These are phyloP conservation scores for Priceomyces carsonii DNA, from an alignment of 805 yeast species.

Conservation along the genomic window DNA sequence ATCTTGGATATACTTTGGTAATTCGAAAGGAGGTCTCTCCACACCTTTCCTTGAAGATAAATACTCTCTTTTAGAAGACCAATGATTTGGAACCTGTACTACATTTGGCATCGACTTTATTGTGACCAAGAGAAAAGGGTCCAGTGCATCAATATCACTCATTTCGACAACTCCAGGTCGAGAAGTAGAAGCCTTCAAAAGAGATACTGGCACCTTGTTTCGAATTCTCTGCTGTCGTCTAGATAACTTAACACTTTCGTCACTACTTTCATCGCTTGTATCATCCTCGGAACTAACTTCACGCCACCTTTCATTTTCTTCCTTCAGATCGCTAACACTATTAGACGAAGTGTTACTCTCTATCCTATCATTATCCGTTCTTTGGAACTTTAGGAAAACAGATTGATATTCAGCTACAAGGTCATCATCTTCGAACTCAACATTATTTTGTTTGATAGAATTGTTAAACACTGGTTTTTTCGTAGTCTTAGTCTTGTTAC, in stretches of 20 bases:
- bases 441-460: no score
- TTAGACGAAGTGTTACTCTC: no score
- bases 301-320: background rate
- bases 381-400: no score
- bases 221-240: slow-evolving; percentile 53
- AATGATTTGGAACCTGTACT: slow-evolving; percentile 80
- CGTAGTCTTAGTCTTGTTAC: no score
- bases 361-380: no score
- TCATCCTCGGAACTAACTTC: slow-evolving; percentile 10
- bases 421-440: no score
- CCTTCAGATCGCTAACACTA: no score
- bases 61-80: slow-evolving; percentile 80
- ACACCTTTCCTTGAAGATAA: slow-evolving; percentile 63
- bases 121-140: slow-evolving; percentile 65
- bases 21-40: slow-evolving; percentile 68
- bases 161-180: slow-evolving; percentile 81
- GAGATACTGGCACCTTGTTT: slow-evolving; percentile 64
- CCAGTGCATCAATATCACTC: slow-evolving; percentile 83
- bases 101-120: slow-evolving; percentile 66
- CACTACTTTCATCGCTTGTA: slow-evolving; percentile 19
- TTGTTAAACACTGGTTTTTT: no score
- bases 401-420: no score
- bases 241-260: slow-evolving; percentile 29
- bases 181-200: slow-evolving; percentile 58
- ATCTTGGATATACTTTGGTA: slow-evolving; percentile 75